A percentile compares a stretch with the other conserved stretches of the same genome.
phyloP scores from a whole-genome alignment of 805 yeast species.

The Tetrapisispora taiwanensis region DNA sequence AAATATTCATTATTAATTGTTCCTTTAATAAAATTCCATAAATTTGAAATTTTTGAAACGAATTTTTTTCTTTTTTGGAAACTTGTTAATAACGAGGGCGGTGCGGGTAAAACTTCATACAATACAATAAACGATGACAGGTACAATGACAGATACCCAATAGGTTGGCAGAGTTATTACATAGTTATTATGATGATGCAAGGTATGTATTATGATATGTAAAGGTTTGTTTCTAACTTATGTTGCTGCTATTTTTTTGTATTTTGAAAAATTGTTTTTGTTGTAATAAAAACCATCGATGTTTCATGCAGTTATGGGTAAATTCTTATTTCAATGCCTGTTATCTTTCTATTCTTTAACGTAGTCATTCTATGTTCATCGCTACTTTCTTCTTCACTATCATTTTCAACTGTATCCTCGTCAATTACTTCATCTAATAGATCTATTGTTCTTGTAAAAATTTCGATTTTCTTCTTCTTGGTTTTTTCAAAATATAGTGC shows the following conservation, averaged over 20 bases:
- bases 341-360: conserved; percentile 30
- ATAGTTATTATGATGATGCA: no score
- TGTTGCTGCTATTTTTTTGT: no score
- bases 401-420: not conserved
- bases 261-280: no score
- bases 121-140: not conserved
- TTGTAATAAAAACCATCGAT: no score
- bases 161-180: no score
- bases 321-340: conserved; percentile 37
- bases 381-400: conserved; percentile 4
- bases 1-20: no score
- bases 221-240: no score
- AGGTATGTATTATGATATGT: no score
- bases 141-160: no score
- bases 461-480: conserved; percentile 42
- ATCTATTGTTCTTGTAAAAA: conserved; percentile 52
- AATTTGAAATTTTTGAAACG: no score
- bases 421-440: conserved; percentile 48
- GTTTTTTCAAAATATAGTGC: conserved; percentile 50
- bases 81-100: not conserved
- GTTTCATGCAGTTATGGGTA: conserved; percentile 14
- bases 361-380: conserved; percentile 27
- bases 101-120: not conserved
- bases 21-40: no score
- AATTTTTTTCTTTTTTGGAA: not conserved